A percentile compares a stretch with the other conserved stretches of the same genome.
Conservation (phyloP, 192 early-diverging fungal genomes). For the Paraglomus occultum region DNA sequence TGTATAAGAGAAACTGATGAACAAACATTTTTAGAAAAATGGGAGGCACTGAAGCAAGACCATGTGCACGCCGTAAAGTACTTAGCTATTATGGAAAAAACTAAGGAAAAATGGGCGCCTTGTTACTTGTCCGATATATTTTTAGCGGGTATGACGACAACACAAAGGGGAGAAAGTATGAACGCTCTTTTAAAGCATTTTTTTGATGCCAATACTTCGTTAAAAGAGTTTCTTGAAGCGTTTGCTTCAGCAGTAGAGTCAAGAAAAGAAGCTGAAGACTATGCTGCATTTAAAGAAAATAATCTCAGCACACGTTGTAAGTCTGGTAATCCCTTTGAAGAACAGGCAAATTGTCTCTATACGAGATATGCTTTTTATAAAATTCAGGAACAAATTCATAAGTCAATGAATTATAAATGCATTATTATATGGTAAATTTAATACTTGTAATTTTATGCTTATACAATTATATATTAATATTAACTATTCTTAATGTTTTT, state of each 20-base stretch:
- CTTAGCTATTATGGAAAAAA: not conserved
- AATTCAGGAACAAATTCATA: constrained; percentile 6
- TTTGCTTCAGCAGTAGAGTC: constrained; percentile 6
- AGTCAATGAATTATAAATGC: constrained; percentile 3
- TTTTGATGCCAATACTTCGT: constrained; percentile 5
- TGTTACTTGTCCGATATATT: not conserved
- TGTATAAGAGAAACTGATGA: too few relatives aligned
- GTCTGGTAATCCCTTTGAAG: not conserved
- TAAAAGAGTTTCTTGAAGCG: not conserved
- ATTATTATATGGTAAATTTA: not conserved
- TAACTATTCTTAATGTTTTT: not conserved
- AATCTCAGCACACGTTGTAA: not conserved
- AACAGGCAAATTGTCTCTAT: not conserved
- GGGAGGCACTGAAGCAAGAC: not conserved
- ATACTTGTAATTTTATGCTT: constrained; percentile 1
- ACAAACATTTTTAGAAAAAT: not conserved
- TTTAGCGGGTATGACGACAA: not conserved
- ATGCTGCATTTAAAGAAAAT: not conserved
- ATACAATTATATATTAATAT: not conserved
- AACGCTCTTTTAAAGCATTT: constrained; percentile 4
- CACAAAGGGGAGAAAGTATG: not conserved
- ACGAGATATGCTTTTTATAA: not conserved
- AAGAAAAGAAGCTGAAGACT: not conserved
- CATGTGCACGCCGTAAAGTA: not conserved
- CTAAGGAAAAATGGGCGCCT: not conserved